Evolutionary conservation across 179 eudicot genomes (phyloP), one percentile per base, ranked within the genome.

Genomic region (Beta lomatogona): DNA sequence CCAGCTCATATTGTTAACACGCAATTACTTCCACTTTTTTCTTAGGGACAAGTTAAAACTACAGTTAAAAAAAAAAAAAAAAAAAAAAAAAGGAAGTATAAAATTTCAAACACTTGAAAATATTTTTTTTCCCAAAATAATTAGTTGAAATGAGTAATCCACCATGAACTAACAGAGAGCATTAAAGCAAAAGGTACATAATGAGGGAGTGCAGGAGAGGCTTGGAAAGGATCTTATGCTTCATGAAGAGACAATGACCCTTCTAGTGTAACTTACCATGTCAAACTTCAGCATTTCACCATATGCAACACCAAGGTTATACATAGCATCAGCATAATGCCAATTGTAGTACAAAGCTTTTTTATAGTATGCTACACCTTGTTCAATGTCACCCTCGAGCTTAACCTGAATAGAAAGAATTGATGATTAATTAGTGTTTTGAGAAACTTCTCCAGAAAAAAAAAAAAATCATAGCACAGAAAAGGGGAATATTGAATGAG

Each of bases 291-390:
- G 89, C 98, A 97, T 92, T 90, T 97, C 99, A 77, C 99, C 99
- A 92, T 97, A 97, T 31, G 99, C 99, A 86, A 97, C 99, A 31
- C 99, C 99, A 64, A 97, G 93, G 86, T 97, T 97, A 81, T 97
- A 97, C 99, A 97, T 97, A 73, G 99, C 99, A 93, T 97, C 99
- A 65, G 99, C 99, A 89, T 97, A 97, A 83, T 92, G 99, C 99
- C 99, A 97, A 83, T 97, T 97, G 83, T 97, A 97, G 80, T 86
- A 94, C 61, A 97, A 82, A 71, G 99, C 99, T 85, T 91, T 94
- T 86, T 94, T 94, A 83, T 97, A 97, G 83, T 91, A 94, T 70
- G 91, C 91, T 77, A 97, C 97, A 75, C 99, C 99, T 85, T 94
- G 97, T 82, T 89, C 85, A 71, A 97, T 89, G 83, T 94, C 97